Conservation (phyloP, 768 basidiomycete genomes). For the Mycena galopus region DNA sequence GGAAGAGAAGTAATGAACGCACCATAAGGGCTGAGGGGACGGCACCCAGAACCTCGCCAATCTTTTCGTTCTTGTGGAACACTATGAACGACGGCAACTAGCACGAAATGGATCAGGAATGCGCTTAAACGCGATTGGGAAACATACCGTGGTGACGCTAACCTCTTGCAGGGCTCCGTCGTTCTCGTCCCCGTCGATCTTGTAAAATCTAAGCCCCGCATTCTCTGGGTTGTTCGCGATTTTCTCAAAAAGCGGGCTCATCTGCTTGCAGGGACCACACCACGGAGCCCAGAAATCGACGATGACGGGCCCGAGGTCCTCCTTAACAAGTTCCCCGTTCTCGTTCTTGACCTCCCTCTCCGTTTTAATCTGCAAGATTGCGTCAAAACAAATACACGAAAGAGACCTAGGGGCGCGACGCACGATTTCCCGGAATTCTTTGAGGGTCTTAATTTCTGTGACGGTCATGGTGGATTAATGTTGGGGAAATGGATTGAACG, state of each 20-base stretch:
- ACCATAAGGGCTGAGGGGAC: conserved; percentile 27
- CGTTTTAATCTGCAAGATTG: conserved; percentile 55
- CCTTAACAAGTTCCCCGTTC: too few species aligned
- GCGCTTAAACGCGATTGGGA: neutral
- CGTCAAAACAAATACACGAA: too few species aligned
- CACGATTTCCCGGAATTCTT: conserved; percentile 60
- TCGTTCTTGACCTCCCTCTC: too few species aligned
- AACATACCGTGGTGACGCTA: conserved; percentile 71
- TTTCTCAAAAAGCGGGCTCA: conserved; percentile 75
- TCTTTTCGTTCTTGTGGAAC: conserved; percentile 45
- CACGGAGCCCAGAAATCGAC: conserved; percentile 86
- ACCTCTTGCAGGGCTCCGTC: conserved; percentile 67
- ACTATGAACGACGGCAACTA: conserved; percentile 55
- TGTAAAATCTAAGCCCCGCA: conserved; percentile 70
- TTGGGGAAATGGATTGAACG: neutral
- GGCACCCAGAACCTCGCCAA: conserved; percentile 55
- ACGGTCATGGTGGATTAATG: conserved; percentile 51
- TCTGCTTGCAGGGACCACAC: conserved; percentile 79
- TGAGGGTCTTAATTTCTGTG: conserved; percentile 49
- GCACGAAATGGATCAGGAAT: neutral
- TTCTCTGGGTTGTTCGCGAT: conserved; percentile 52
- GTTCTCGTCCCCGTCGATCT: conserved; percentile 78
- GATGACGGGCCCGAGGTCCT: conserved; percentile 60
- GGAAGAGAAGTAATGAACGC: neutral
- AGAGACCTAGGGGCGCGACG: too few species aligned